Percentiles rank a stretch among this genome's conserved stretches.
These are phyloP conservation scores for Simplicillium sp. DNA, from an alignment of 2,329 filamentous ascomycete species.

Conservation along the genomic window DNA sequence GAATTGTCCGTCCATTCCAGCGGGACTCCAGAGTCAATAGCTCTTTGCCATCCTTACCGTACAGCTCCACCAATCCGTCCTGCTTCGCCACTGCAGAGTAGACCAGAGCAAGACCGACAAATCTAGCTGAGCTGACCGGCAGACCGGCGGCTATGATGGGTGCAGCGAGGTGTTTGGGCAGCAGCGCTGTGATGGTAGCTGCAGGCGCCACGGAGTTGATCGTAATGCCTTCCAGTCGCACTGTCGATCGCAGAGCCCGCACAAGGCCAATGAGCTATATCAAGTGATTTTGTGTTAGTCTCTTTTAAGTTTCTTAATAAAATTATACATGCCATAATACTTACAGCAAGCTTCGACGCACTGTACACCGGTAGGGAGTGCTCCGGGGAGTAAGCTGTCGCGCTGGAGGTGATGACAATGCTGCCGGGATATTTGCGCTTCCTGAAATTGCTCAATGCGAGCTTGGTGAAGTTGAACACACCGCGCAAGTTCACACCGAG, in stretches of 20 bases:
- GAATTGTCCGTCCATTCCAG: slow-evolving; percentile 24
- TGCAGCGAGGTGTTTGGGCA: slow-evolving; percentile 18
- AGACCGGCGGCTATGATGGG: slow-evolving; percentile 19
- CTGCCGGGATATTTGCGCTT: slow-evolving; percentile 14
- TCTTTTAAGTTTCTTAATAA: no score
- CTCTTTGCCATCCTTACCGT: slow-evolving; percentile 21
- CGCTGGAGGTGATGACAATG: slow-evolving; percentile 27
- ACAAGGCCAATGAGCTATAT: slow-evolving; percentile 19
- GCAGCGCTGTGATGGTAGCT: slow-evolving; percentile 19
- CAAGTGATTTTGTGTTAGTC: no score
- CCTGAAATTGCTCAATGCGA: slow-evolving; percentile 18
- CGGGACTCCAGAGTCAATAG: background rate
- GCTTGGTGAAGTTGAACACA: slow-evolving; percentile 21
- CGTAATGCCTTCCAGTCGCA: slow-evolving; percentile 17
- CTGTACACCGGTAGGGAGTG: slow-evolving; percentile 23
- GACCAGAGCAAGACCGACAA: slow-evolving; percentile 23
- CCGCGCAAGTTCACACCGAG: slow-evolving; percentile 23
- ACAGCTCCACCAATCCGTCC: slow-evolving; percentile 18
- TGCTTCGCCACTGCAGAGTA: slow-evolving; percentile 26
- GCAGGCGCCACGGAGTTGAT: slow-evolving; percentile 28
- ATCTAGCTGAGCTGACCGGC: slow-evolving; percentile 20
- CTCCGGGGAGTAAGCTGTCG: slow-evolving; percentile 26
- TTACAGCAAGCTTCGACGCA: slow-evolving; percentile 9
- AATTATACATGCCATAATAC: no score
- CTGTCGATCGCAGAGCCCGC: slow-evolving; percentile 18